phyloP scores from a whole-genome alignment of 2,329 filamentous ascomycete genomes.

The Nothophoma quercina region DNA sequence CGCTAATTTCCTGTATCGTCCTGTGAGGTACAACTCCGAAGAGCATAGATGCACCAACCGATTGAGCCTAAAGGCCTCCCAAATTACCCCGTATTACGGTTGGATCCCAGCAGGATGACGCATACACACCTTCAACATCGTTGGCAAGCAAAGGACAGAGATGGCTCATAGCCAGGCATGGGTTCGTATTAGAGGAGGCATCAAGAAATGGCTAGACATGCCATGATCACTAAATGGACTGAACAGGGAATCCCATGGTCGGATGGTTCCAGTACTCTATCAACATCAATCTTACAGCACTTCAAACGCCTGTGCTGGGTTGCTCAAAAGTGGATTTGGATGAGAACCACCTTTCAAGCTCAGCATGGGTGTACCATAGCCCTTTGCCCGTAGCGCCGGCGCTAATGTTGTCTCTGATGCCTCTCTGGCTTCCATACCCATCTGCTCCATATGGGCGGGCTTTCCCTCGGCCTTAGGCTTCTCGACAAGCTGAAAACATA shows the following conservation, averaged over 20 bases:
- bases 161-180: too few species aligned
- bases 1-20: too few species aligned
- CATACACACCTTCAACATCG: too few species aligned
- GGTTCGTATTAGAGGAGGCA: too few species aligned
- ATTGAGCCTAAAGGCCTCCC: too few species aligned
- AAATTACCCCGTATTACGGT: not conserved
- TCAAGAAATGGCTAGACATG: too few species aligned
- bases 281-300: not conserved
- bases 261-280: too few species aligned
- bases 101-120: not conserved
- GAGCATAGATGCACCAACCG: too few species aligned
- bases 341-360: slow-evolving; percentile 19
- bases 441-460: not conserved
- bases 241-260: too few species aligned
- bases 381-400: slow-evolving; percentile 24
- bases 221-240: too few species aligned
- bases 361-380: slow-evolving; percentile 27
- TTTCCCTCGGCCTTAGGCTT: slow-evolving; percentile 1
- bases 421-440: not conserved
- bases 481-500: slow-evolving; percentile 36
- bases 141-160: too few species aligned
- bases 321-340: slow-evolving; percentile 33
- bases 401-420: slow-evolving; percentile 14
- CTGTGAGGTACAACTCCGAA: too few species aligned
- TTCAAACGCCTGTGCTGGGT: slow-evolving; percentile 7